Conservation (phyloP, 345 rosid species). For the Euphorbia tirucalli region DNA sequence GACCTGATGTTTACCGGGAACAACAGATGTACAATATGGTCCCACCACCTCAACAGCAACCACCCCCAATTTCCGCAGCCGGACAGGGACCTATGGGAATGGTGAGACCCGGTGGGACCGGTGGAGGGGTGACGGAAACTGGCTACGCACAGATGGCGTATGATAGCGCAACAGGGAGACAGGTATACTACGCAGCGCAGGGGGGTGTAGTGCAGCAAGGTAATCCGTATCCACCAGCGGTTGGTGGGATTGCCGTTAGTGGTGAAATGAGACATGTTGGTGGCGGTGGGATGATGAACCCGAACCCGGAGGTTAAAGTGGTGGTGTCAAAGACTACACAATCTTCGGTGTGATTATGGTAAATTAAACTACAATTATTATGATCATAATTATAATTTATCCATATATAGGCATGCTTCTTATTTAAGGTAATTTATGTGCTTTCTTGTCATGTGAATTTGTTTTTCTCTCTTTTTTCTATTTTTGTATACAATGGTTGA, state of each 20-base stretch:
- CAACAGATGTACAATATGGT: slow-evolving; percentile 58
- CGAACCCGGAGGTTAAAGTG: slow-evolving; percentile 39
- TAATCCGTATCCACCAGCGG: slow-evolving; percentile 60
- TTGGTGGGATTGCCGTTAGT: slow-evolving; percentile 41
- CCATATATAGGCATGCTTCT: slow-evolving; percentile 11
- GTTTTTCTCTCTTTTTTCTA: background rate
- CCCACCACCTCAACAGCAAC: slow-evolving; percentile 29
- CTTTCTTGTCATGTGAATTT: slow-evolving; percentile 3
- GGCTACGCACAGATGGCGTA: slow-evolving; percentile 60
- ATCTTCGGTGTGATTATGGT: slow-evolving; percentile 30
- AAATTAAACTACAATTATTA: background rate
- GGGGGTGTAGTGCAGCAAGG: slow-evolving; percentile 40
- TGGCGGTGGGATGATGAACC: slow-evolving; percentile 26
- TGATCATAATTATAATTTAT: background rate
- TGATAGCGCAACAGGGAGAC: slow-evolving; percentile 54
- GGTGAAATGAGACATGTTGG: slow-evolving; percentile 44
- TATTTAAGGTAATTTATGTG: slow-evolving; percentile 15
- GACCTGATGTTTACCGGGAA: slow-evolving; percentile 68
- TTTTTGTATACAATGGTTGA: slow-evolving; percentile 13
- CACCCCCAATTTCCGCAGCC: slow-evolving; percentile 15
- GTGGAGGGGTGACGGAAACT: slow-evolving; percentile 37
- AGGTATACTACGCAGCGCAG: slow-evolving; percentile 56
- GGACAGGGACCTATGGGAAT: slow-evolving; percentile 27
- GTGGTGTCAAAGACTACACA: slow-evolving; percentile 37
- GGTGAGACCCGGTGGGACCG: slow-evolving; percentile 37